These are phyloP conservation scores for Xylaria sp. DNA, from an alignment of 495 filamentous ascomycete species.

Conservation along the genomic window DNA sequence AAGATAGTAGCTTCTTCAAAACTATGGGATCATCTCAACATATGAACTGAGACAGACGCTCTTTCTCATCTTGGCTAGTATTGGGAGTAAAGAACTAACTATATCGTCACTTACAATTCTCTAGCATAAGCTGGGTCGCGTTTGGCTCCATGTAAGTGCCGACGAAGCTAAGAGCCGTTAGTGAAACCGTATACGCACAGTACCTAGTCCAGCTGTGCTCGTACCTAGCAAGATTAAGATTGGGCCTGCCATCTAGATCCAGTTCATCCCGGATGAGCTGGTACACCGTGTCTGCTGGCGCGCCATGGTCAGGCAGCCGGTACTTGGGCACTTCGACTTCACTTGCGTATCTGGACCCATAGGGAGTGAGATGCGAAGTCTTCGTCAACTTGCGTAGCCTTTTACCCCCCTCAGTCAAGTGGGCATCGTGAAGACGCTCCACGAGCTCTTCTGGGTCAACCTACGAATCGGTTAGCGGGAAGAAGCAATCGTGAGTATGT, in stretches of 20 bases:
- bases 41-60: not conserved
- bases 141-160: slow-evolving; percentile 75
- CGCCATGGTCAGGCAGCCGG: slow-evolving; percentile 66
- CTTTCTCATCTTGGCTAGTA: not conserved
- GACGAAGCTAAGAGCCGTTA: slow-evolving; percentile 60
- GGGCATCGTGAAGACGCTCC: slow-evolving; percentile 54
- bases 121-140: slow-evolving; percentile 68
- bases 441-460: slow-evolving; percentile 70
- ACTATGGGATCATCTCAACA: not conserved
- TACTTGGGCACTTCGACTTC: slow-evolving; percentile 71
- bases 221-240: slow-evolving; percentile 70
- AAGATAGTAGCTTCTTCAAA: not conserved
- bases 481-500: not conserved
- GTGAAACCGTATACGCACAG: not conserved
- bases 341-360: slow-evolving; percentile 67
- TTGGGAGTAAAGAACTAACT: not conserved
- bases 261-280: slow-evolving; percentile 77
- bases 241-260: slow-evolving; percentile 75
- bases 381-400: slow-evolving; percentile 50
- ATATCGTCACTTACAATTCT: slow-evolving; percentile 53
- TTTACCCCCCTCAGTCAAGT: slow-evolving; percentile 49
- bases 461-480: slow-evolving; percentile 37
- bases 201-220: not conserved
- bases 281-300: slow-evolving; percentile 67
- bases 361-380: slow-evolving; percentile 65